phyloP scores from a whole-genome alignment of 1,284 basidiomycete species.

The Coniferiporia sulphurascens region DNA sequence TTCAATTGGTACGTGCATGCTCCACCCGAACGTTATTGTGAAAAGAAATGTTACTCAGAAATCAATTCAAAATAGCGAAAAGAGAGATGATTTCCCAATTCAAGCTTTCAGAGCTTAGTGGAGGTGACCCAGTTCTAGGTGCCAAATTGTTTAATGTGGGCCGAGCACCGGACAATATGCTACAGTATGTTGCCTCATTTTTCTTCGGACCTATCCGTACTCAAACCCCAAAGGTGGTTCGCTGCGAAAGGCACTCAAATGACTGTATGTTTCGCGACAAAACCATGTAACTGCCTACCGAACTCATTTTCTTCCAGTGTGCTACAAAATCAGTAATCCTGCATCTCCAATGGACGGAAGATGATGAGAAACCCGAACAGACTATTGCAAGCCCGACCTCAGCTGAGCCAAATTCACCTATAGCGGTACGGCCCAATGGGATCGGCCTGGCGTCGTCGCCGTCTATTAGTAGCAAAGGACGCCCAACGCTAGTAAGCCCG shows the following conservation, averaged over 20 bases:
- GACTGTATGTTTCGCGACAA: slow-evolving; percentile 54
- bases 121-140: slow-evolving; percentile 56
- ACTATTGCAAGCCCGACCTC: slow-evolving; percentile 18
- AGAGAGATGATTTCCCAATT: slow-evolving; percentile 91
- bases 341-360: slow-evolving; percentile 84
- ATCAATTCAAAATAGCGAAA: slow-evolving; percentile 37
- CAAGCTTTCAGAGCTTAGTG: slow-evolving; percentile 78
- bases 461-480: slow-evolving; percentile 22
- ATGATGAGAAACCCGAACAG: slow-evolving; percentile 35
- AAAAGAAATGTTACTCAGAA: not conserved
- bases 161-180: slow-evolving; percentile 74
- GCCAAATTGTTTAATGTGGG: slow-evolving; percentile 71
- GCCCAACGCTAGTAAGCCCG: slow-evolving; percentile 4
- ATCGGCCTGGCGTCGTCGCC: slow-evolving; percentile 31
- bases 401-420: slow-evolving; percentile 19
- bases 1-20: slow-evolving; percentile 64
- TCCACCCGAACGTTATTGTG: not conserved
- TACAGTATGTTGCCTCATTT: slow-evolving; percentile 49
- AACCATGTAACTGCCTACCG: not conserved
- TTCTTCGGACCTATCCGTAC: slow-evolving; percentile 5
- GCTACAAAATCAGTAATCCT: slow-evolving; percentile 86
- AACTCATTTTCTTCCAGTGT: slow-evolving; percentile 45
- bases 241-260: slow-evolving; percentile 86
- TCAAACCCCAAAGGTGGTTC: slow-evolving; percentile 59
- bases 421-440: slow-evolving; percentile 35